Conservation (phyloP, 768 basidiomycete species). For the Russula ochroleuca region DNA sequence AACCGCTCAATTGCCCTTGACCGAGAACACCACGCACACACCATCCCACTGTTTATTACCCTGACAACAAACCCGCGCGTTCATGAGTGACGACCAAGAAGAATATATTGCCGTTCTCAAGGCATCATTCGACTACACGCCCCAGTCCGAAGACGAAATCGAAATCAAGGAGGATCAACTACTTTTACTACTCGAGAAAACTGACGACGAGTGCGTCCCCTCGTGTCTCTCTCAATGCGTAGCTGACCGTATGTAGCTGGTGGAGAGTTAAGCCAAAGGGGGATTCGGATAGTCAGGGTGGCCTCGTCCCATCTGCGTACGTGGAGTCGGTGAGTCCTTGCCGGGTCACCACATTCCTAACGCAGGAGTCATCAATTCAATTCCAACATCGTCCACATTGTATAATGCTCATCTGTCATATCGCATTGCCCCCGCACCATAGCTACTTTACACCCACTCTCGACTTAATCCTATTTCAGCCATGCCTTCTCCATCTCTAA, state of each 20-base stretch:
- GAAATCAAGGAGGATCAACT: slow-evolving; percentile 83
- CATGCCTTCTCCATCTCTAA: background rate
- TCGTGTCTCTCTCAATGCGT: slow-evolving; percentile 5
- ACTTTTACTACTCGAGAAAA: slow-evolving; percentile 80
- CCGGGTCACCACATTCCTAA: background rate
- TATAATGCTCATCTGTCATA: too few species aligned
- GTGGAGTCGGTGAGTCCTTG: slow-evolving; percentile 64
- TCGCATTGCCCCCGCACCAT: too few species aligned
- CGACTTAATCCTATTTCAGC: background rate
- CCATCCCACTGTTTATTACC: background rate
- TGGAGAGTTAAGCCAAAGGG: slow-evolving; percentile 90
- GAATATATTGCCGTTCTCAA: slow-evolving; percentile 81
- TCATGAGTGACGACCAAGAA: slow-evolving; percentile 51
- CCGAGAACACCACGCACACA: background rate
- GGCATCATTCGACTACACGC: slow-evolving; percentile 90
- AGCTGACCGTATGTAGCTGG: slow-evolving; percentile 56
- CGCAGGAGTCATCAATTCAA: background rate
- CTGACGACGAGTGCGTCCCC: slow-evolving; percentile 79
- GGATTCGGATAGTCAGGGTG: slow-evolving; percentile 59
- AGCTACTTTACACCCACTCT: background rate
- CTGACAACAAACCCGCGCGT: background rate
- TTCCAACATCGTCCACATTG: background rate
- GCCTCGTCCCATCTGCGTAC: slow-evolving; percentile 81
- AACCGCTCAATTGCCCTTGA: background rate
- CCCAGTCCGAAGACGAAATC: slow-evolving; percentile 89